Percentiles rank a stretch among this genome's conserved stretches.
Conservation (phyloP, 805 yeast genomes). For the Candida piceae region DNA sequence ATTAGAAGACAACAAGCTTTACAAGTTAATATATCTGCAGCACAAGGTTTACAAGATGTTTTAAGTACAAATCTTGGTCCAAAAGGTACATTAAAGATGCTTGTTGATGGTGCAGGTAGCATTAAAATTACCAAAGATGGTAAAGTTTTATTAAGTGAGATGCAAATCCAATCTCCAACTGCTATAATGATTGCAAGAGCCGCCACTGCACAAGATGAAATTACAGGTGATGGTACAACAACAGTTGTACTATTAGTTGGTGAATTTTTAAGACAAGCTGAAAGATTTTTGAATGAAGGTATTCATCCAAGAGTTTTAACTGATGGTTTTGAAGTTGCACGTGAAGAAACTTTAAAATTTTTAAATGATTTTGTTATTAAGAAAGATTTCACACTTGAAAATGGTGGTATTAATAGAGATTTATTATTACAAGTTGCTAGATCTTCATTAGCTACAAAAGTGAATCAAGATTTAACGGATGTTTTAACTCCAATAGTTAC, state of each 20-base stretch:
- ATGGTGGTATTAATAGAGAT: slow-evolving; percentile 67
- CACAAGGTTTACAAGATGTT: slow-evolving; percentile 93
- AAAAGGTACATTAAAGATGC: slow-evolving; percentile 91
- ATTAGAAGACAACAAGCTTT: slow-evolving; percentile 91
- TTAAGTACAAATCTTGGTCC: slow-evolving; percentile 92
- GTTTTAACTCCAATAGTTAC: slow-evolving; percentile 91
- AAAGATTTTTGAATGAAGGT: slow-evolving; percentile 86
- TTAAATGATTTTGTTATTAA: slow-evolving; percentile 61
- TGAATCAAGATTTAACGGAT: slow-evolving; percentile 68
- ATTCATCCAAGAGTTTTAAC: slow-evolving; percentile 92
- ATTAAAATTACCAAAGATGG: slow-evolving; percentile 97
- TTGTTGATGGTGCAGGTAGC: slow-evolving; percentile 95
- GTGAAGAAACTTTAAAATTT: slow-evolving; percentile 65
- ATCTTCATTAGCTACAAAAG: slow-evolving; percentile 84
- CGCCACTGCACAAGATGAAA: slow-evolving; percentile 97
- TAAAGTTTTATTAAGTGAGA: slow-evolving; percentile 84
- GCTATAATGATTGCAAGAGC: slow-evolving; percentile 94
- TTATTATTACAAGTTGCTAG: slow-evolving; percentile 87
- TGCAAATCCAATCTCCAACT: slow-evolving; percentile 94
- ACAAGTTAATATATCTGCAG: slow-evolving; percentile 92
- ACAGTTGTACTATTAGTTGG: slow-evolving; percentile 93
- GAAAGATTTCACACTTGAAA: slow-evolving; percentile 31
- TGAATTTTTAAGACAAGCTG: slow-evolving; percentile 90
- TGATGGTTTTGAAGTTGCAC: slow-evolving; percentile 91
- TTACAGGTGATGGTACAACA: slow-evolving; percentile 99